Evolutionary conservation across 2,329 filamentous ascomycete genomes (phyloP).

Genomic region (Tolypocladium nubicola): DNA sequence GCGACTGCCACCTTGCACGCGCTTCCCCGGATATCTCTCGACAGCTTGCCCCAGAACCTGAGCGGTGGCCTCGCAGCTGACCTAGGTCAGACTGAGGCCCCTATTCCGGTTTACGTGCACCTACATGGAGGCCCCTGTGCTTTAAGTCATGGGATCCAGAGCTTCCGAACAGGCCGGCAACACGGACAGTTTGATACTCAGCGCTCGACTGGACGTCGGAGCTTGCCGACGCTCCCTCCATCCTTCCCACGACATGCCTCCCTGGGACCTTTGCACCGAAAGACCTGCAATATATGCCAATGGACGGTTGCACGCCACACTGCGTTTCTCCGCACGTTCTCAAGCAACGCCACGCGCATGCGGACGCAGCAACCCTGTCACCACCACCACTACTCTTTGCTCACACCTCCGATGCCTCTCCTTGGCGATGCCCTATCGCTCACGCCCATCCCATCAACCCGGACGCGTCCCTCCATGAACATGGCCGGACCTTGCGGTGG

Average conservation of each 20-base stretch:
- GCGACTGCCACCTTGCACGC: neutral
- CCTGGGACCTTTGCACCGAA: neutral
- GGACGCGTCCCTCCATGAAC: neutral
- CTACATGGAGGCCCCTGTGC: neutral
- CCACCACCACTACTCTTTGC: neutral
- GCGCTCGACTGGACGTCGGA: neutral
- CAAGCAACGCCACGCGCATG: neutral
- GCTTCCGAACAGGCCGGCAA: neutral
- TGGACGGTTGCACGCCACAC: neutral
- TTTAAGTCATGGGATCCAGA: neutral
- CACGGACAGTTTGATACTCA: neutral
- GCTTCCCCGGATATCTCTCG: neutral
- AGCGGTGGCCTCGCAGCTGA: neutral
- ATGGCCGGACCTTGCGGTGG: neutral
- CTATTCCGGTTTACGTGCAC: neutral
- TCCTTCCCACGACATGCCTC: neutral
- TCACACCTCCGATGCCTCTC: neutral
- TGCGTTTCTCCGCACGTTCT: neutral
- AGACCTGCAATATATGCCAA: neutral
- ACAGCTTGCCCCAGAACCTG: neutral
- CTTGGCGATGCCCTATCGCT: neutral
- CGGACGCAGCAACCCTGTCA: neutral
- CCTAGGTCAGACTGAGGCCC: neutral
- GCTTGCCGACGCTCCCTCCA: neutral
- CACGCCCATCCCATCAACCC: neutral